Percentiles rank a stretch among this genome's conserved stretches.
These are phyloP conservation scores for Fistulinella prunicolor DNA, from an alignment of 768 basidiomycete species.

Conservation along the genomic window DNA sequence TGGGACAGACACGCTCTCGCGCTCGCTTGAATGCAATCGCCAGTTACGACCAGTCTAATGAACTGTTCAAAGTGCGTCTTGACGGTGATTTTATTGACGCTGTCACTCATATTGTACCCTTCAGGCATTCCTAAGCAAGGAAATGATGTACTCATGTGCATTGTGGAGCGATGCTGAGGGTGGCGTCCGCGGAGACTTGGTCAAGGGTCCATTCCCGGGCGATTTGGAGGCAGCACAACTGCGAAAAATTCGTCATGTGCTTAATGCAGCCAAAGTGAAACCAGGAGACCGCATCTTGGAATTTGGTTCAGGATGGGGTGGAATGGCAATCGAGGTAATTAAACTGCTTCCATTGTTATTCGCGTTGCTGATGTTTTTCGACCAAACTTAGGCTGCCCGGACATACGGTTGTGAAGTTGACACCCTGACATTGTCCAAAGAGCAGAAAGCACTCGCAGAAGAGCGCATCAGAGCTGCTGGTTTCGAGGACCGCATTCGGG, in stretches of 20 bases:
- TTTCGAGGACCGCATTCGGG: slow-evolving; percentile 65
- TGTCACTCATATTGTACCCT: slow-evolving; percentile 16
- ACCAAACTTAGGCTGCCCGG: slow-evolving; percentile 54
- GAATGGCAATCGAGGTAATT: slow-evolving; percentile 77
- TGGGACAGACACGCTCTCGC: slow-evolving; percentile 70
- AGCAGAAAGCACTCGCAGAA: slow-evolving; percentile 86
- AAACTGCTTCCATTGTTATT: not conserved
- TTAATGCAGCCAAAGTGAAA: slow-evolving; percentile 70
- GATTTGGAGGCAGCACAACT: slow-evolving; percentile 81
- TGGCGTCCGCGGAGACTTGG: slow-evolving; percentile 72
- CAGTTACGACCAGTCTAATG: slow-evolving; percentile 91
- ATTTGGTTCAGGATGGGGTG: slow-evolving; percentile 92
- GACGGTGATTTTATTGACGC: not conserved
- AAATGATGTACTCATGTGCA: slow-evolving; percentile 96
- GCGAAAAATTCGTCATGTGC: slow-evolving; percentile 81
- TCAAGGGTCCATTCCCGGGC: slow-evolving; percentile 50
- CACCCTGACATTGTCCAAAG: slow-evolving; percentile 81
- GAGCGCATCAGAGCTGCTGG: slow-evolving; percentile 76
- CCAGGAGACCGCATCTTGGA: slow-evolving; percentile 82
- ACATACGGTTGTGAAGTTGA: slow-evolving; percentile 78
- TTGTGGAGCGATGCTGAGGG: slow-evolving; percentile 78
- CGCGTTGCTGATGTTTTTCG: slow-evolving; percentile 11
- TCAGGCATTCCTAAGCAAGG: slow-evolving; percentile 74
- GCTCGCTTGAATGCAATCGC: slow-evolving; percentile 77
- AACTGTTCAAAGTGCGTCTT: slow-evolving; percentile 68